phyloP scores from a whole-genome alignment of 805 yeast genomes.

The Metschnikowia hibisci region DNA sequence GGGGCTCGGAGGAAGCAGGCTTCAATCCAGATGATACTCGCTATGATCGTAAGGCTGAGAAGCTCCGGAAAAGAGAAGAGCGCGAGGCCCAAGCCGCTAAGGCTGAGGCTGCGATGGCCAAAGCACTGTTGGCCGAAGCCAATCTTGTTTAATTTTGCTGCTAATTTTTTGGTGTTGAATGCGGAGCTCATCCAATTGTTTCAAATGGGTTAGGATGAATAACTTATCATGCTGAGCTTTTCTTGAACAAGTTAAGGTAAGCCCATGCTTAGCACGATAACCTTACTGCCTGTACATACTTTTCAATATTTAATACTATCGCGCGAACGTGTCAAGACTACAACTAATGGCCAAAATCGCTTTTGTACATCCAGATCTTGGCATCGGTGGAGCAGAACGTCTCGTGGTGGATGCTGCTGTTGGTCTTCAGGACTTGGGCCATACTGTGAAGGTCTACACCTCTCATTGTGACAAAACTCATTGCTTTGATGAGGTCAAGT shows the following conservation, averaged over 20 bases:
- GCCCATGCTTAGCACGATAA: too few relatives aligned
- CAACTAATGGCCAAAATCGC: constrained; percentile 49
- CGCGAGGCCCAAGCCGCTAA: constrained; percentile 27
- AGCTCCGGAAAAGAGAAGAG: constrained; percentile 43
- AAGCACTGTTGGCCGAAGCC: constrained; percentile 4
- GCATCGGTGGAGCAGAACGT: constrained; percentile 97
- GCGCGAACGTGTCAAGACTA: too few relatives aligned
- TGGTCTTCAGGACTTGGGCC: constrained; percentile 62
- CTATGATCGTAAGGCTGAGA: constrained; percentile 60
- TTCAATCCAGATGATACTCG: constrained; percentile 83
- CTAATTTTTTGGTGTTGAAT: too few relatives aligned
- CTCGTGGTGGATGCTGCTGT: constrained; percentile 94
- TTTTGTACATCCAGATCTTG: constrained; percentile 91
- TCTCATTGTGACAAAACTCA: constrained; percentile 86
- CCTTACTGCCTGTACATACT: too few relatives aligned
- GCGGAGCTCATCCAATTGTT: too few relatives aligned
- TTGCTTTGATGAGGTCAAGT: constrained; percentile 84
- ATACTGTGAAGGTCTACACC: constrained; percentile 68
- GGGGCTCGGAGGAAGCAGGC: constrained; percentile 83
- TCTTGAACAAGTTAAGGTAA: too few relatives aligned
- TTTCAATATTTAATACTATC: too few relatives aligned
- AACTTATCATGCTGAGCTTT: too few relatives aligned
- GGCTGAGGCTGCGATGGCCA: constrained; percentile 7
- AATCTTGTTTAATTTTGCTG: neutral
- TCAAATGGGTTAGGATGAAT: too few relatives aligned